Percentiles rank a stretch among this genome's conserved stretches.
phyloP scores from a whole-genome alignment of 768 basidiomycete genomes.

The Fomitopsis serialis region DNA sequence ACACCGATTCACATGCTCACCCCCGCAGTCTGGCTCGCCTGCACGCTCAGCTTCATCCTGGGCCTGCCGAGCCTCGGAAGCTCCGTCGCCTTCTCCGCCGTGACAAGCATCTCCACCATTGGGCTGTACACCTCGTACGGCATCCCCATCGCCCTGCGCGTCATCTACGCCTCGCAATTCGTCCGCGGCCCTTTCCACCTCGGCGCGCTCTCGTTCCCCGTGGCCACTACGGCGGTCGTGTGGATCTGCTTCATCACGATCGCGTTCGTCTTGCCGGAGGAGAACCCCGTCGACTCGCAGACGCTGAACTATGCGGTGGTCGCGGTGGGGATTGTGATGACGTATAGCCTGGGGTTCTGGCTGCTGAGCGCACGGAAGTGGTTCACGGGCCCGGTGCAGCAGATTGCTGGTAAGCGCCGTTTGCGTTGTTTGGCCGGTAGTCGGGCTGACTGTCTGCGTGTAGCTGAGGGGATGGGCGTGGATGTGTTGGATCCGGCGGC shows the following conservation, averaged over 20 bases:
- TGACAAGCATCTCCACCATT: constrained; percentile 61
- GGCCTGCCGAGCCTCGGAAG: constrained; percentile 71
- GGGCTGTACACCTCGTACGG: constrained; percentile 73
- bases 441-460: not conserved
- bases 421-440: not conserved
- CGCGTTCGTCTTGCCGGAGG: constrained; percentile 66
- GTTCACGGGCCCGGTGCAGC: constrained; percentile 67
- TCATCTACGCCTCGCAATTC: constrained; percentile 55
- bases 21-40: constrained; percentile 67
- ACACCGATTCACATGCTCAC: not conserved
- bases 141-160: constrained; percentile 65
- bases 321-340: constrained; percentile 67
- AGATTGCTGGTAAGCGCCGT: constrained; percentile 43
- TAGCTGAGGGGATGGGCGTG: not conserved
- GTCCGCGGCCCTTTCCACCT: constrained; percentile 70
- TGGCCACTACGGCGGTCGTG: constrained; percentile 48
- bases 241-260: constrained; percentile 76
- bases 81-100: constrained; percentile 59
- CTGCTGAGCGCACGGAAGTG: constrained; percentile 63
- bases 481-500: not conserved
- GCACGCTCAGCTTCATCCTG: constrained; percentile 69
- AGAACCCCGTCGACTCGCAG: constrained; percentile 64
- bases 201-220: constrained; percentile 54
- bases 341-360: constrained; percentile 65
- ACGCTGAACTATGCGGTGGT: constrained; percentile 75